Evolutionary conservation across 2,329 filamentous ascomycete genomes (phyloP), one percentile per base, ranked within the genome.

Genomic region (Fusarium solani-melongenae): DNA sequence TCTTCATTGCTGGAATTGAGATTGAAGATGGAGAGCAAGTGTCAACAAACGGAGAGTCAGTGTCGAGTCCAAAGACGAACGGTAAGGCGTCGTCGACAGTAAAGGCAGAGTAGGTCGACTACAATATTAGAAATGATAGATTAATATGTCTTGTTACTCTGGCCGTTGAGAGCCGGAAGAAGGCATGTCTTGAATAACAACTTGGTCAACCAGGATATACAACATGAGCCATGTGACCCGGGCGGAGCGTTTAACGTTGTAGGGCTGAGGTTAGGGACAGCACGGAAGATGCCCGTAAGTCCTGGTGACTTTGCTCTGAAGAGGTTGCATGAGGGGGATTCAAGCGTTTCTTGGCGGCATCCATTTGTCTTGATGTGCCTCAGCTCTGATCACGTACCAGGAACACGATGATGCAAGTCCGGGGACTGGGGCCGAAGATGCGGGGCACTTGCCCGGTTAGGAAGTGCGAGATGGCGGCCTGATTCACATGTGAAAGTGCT

Each of bases 1-100:
- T 93, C 56, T 94, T 98, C 73, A 93, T 97, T 59, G 87, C 90
- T 11, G 96, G 95, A 0, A 91, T 98, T 17, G 91, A 94, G 76
- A 92, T 95, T 60, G 86, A 83, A 29, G 78, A 76, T 11, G 66
- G 71, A 17, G 29, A 58, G 49, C 41, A n/a, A 27, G 58, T 44
- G 14, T 31, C 56, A 12, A 15, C 17, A 11, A 69, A 74, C 33
- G 69, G 58, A 14, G 24, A 14, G 7, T 10, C 14, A 27, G 17
- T 17, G 44, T 46, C 63, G 9, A 66, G 36, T 14, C 46, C 64
- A 14, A 69, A 67, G 49, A 41, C 55, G 41, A 75, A 78, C 41
- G 76, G 71, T 38, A 78, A 66, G 27, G 20, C 58, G 38, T 41
- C 64, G 14, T 38, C 56, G 33, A 38, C 41, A n/a, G 22, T 39